phyloP scores from a whole-genome alignment of 1,139 yeast genomes.

The Scheffersomyces segobiensis region DNA sequence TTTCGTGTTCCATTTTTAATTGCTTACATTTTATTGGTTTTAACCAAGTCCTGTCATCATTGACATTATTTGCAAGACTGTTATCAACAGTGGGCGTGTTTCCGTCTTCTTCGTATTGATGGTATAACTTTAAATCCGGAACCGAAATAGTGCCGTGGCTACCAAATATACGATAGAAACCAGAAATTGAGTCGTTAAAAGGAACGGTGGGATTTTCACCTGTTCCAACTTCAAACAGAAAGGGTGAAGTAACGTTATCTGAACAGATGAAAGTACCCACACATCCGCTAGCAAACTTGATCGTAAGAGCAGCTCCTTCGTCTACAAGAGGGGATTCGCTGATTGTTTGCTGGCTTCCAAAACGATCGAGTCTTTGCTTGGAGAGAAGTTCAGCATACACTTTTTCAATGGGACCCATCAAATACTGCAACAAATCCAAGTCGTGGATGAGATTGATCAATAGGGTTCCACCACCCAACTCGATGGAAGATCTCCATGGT shows the following conservation, averaged over 20 bases:
- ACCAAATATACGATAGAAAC: constrained; percentile 43
- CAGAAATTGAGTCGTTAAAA: constrained; percentile 29
- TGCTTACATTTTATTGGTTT: constrained; percentile 30
- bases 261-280: constrained; percentile 45
- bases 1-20: constrained; percentile 19
- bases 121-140: constrained; percentile 41
- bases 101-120: constrained; percentile 16
- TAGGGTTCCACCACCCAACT: constrained; percentile 42
- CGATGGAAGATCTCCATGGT: constrained; percentile 39
- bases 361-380: constrained; percentile 26
- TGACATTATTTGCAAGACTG: constrained; percentile 10
- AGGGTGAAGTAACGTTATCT: constrained; percentile 44
- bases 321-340: constrained; percentile 27
- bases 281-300: constrained; percentile 38
- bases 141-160: constrained; percentile 41
- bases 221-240: constrained; percentile 42
- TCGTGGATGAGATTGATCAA: constrained; percentile 45
- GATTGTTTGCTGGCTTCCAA: constrained; percentile 1
- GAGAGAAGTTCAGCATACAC: constrained; percentile 41
- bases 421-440: constrained; percentile 41
- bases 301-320: constrained; percentile 44
- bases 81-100: constrained; percentile 7
- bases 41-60: constrained; percentile 29
- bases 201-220: constrained; percentile 48
- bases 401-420: constrained; percentile 39